Evolutionary conservation across 2,329 filamentous ascomycete species (phyloP).

Genomic region (Talaromyces amestolkiae): DNA sequence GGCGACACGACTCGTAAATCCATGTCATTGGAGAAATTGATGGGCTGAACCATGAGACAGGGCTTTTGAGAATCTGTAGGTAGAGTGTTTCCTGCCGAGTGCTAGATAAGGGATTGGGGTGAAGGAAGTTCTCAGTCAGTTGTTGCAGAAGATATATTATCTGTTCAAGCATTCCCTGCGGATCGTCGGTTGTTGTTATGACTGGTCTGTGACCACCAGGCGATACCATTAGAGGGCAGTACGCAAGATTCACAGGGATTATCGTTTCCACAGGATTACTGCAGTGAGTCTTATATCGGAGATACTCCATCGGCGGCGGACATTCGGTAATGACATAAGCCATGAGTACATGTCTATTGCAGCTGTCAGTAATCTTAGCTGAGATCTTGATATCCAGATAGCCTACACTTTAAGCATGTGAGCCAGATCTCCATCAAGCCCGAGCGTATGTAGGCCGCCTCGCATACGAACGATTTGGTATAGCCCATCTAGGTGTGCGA

Average conservation of each 20-base stretch:
- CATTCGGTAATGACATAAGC: neutral
- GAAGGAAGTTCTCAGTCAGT: neutral
- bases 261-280: neutral
- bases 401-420: constrained; percentile 3
- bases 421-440: neutral
- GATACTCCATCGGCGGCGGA: neutral
- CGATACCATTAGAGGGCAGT: neutral
- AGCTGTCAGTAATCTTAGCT: neutral
- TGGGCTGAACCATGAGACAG: neutral
- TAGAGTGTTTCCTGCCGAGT: neutral
- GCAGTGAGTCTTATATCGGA: neutral
- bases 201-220: neutral
- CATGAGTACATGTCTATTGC: neutral
- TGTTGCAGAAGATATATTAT: neutral
- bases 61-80: neutral
- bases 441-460: neutral
- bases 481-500: neutral
- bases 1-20: neutral
- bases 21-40: neutral
- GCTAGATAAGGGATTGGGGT: neutral
- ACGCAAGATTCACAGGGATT: neutral
- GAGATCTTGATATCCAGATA: neutral
- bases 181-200: neutral
- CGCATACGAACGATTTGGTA: neutral
- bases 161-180: neutral